Conservation (phyloP, 2,329 filamentous ascomycete genomes). For the Aureobasidium sp. region DNA sequence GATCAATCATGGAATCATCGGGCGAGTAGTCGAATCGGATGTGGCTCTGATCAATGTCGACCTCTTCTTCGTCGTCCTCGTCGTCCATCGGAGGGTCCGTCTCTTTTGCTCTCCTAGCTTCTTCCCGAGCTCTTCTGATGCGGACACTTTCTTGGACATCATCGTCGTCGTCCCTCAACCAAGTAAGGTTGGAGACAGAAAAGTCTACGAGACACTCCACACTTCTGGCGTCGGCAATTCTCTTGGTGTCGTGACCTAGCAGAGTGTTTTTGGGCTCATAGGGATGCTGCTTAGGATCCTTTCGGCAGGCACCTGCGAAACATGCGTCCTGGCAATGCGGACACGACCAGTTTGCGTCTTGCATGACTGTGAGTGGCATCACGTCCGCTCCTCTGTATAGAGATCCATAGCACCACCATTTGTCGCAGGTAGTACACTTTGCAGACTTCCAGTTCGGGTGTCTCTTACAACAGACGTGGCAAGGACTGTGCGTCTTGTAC, state of each 20-base stretch:
- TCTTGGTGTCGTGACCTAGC: conserved; percentile 82
- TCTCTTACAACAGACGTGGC: conserved; percentile 74
- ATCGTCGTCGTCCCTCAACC: conserved; percentile 53
- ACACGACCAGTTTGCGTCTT: conserved; percentile 76
- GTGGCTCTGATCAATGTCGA: conserved; percentile 28
- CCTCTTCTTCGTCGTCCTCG: conserved; percentile 35
- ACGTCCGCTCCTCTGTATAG: conserved; percentile 87
- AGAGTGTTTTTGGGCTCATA: conserved; percentile 82
- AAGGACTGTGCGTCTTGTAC: conserved; percentile 46
- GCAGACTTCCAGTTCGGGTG: conserved; percentile 81
- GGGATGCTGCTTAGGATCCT: conserved; percentile 57
- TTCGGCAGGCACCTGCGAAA: conserved; percentile 73
- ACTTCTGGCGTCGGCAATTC: conserved; percentile 82
- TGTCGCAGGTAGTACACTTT: conserved; percentile 64
- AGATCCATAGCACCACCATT: conserved; percentile 86
- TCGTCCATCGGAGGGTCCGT: conserved; percentile 37
- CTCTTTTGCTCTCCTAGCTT: conserved; percentile 45
- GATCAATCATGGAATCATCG: conserved; percentile 24
- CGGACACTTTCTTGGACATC: conserved; percentile 33
- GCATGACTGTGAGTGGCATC: conserved; percentile 73
- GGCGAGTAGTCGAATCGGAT: conserved; percentile 36
- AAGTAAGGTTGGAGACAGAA: conserved; percentile 74
- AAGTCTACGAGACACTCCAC: conserved; percentile 89
- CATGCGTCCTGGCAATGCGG: conserved; percentile 80
- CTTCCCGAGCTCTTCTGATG: conserved; percentile 37